Evolutionary conservation across 2,329 filamentous ascomycete species (phyloP).

Genomic region (Xylaria sp.): DNA sequence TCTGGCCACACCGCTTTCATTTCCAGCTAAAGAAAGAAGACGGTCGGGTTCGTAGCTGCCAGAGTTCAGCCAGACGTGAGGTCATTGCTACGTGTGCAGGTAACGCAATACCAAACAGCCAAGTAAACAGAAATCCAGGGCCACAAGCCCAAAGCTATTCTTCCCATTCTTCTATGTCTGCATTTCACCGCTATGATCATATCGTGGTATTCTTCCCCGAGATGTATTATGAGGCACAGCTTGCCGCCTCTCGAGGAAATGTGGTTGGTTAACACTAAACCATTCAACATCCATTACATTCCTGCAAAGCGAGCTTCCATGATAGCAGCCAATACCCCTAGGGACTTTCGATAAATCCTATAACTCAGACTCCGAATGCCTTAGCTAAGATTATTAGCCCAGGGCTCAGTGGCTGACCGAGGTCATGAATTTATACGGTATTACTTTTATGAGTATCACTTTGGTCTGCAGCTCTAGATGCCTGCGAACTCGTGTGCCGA

Average conservation of each 20-base stretch:
- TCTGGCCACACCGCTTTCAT: conserved; percentile 9
- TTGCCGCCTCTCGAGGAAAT: conserved; percentile 28
- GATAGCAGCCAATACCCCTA: conserved; percentile 7
- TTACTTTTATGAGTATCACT: conserved; percentile 6
- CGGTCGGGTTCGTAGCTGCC: conserved; percentile 22
- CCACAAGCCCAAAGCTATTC: conserved; percentile 25
- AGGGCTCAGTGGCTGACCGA: conserved; percentile 4
- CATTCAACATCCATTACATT: conserved; percentile 39
- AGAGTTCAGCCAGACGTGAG: conserved; percentile 16
- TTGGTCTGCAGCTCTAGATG: conserved; percentile 8
- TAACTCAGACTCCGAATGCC: conserved; percentile 31
- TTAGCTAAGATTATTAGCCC: conserved; percentile 5
- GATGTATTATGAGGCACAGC: conserved; percentile 30
- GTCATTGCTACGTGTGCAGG: conserved; percentile 20
- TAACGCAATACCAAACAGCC: conserved; percentile 31
- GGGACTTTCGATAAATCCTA: conserved; percentile 11
- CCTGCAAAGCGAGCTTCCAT: conserved; percentile 22
- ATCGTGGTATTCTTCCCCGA: conserved; percentile 33
- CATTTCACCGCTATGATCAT: conserved; percentile 29
- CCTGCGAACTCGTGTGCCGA: conserved; percentile 13
- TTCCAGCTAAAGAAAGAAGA: conserved; percentile 9
- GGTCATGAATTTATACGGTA: conserved; percentile 9
- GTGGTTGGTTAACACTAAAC: conserved; percentile 38
- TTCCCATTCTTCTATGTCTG: conserved; percentile 14
- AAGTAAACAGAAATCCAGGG: conserved; percentile 25